Percentiles rank a stretch among this genome's conserved stretches.
Conservation (phyloP, 2,329 filamentous ascomycete species). For the Volutella citrinella region DNA sequence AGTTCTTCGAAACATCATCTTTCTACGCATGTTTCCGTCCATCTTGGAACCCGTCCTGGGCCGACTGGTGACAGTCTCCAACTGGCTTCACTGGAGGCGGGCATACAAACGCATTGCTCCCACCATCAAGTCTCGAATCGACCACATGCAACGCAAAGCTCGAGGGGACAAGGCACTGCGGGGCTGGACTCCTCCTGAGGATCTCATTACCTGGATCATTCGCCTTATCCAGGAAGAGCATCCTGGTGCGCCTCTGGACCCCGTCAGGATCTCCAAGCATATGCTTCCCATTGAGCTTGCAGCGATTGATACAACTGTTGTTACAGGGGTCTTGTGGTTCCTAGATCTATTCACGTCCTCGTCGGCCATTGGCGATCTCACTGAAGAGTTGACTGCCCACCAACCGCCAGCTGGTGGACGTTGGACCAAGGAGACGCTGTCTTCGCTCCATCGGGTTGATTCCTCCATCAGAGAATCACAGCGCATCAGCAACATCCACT, state of each 20-base stretch:
- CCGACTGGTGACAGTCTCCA: conserved; percentile 40
- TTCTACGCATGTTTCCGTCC: conserved; percentile 45
- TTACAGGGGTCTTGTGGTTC: conserved; percentile 47
- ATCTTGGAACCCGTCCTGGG: conserved; percentile 49
- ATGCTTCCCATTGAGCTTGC: conserved; percentile 57
- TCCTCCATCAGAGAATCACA: conserved; percentile 53
- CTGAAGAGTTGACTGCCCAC: conserved; percentile 37
- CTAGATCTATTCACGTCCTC: conserved; percentile 44
- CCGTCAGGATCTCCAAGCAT: conserved; percentile 46
- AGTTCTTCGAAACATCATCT: conserved; percentile 42
- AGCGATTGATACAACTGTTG: conserved; percentile 55
- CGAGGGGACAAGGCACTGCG: conserved; percentile 38
- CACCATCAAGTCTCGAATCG: conserved; percentile 47
- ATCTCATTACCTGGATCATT: conserved; percentile 58
- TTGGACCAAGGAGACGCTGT: conserved; percentile 46
- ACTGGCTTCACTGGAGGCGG: conserved; percentile 45
- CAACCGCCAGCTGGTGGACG: conserved; percentile 26
- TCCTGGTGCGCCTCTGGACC: conserved; percentile 40
- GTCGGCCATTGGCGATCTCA: conserved; percentile 37
- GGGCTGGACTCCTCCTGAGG: conserved; percentile 45
- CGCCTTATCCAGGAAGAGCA: conserved; percentile 46
- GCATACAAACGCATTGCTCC: conserved; percentile 42
- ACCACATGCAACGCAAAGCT: conserved; percentile 41
- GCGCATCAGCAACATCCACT: conserved; percentile 44
- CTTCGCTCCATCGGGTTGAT: conserved; percentile 44